These are phyloP conservation scores for Collybia sp. DNA, from an alignment of 768 basidiomycete genomes.

Conservation along the genomic window DNA sequence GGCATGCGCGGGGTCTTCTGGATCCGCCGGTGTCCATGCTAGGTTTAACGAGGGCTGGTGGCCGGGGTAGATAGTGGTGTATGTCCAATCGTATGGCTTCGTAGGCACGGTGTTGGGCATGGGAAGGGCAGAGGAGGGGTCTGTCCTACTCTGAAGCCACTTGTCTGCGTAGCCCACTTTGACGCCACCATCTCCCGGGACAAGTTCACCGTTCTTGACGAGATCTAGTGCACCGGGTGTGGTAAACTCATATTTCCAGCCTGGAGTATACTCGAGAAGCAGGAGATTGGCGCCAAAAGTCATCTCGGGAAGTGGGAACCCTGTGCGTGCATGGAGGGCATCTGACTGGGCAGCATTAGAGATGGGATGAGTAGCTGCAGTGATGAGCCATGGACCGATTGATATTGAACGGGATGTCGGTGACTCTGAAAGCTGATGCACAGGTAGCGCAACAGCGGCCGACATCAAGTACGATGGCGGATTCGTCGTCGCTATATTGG, in stretches of 20 bases:
- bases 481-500: conserved; percentile 1
- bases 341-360: conserved; percentile 76
- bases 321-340: conserved; percentile 54
- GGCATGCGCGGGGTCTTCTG: conserved; percentile 47
- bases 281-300: conserved; percentile 87
- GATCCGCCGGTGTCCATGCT: conserved; percentile 52
- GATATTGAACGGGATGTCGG: conserved; percentile 67
- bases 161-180: conserved; percentile 93
- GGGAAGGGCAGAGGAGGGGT: conserved; percentile 54
- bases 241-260: conserved; percentile 64
- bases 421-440: conserved; percentile 64
- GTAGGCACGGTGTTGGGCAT: conserved; percentile 70
- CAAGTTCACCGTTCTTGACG: conserved; percentile 76
- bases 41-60: conserved; percentile 26
- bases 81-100: conserved; percentile 98
- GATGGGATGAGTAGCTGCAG: conserved; percentile 71
- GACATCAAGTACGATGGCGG: conserved; percentile 23
- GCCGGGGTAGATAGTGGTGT: conserved; percentile 85
- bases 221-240: conserved; percentile 60
- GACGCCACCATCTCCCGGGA: conserved; percentile 83
- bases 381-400: conserved; percentile 64
- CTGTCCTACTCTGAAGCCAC: conserved; percentile 87
- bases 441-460: conserved; percentile 43
- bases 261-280: conserved; percentile 60
- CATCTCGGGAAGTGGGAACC: conserved; percentile 93